phyloP scores from a whole-genome alignment of 2,329 filamentous ascomycete genomes.

The Plenodomus biglobosus region DNA sequence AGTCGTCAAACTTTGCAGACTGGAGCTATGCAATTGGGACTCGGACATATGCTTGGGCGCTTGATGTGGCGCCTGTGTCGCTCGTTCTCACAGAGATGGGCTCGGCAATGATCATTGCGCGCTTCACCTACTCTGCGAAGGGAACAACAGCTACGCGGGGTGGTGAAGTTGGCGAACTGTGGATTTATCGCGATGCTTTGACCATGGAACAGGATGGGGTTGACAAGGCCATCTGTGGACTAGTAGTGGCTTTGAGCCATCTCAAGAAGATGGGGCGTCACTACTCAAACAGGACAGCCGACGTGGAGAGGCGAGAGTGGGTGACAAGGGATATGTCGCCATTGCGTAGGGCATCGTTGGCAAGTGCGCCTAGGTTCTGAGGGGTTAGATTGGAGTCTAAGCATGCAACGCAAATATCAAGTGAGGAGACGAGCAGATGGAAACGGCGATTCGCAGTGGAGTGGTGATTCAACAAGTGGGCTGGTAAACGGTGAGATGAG shows the following conservation, averaged over 20 bases:
- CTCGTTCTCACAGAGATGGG: slow-evolving; percentile 24
- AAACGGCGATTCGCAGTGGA: neutral
- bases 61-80: slow-evolving; percentile 26
- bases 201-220: slow-evolving; percentile 24
- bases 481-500: neutral
- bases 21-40: slow-evolving; percentile 23
- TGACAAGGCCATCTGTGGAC: slow-evolving; percentile 31
- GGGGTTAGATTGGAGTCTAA: neutral
- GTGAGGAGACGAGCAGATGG: neutral
- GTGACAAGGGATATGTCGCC: slow-evolving; percentile 11
- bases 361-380: slow-evolving; percentile 5
- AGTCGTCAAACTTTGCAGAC: slow-evolving; percentile 36
- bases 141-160: slow-evolving; percentile 31
- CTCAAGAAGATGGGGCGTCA: slow-evolving; percentile 34
- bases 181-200: slow-evolving; percentile 28
- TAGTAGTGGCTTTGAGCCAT: slow-evolving; percentile 31
- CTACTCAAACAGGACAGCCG: slow-evolving; percentile 18
- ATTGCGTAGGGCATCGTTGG: slow-evolving; percentile 14
- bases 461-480: neutral
- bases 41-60: slow-evolving; percentile 27
- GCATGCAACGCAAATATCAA: neutral
- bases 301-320: slow-evolving; percentile 10
- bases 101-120: slow-evolving; percentile 27
- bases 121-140: slow-evolving; percentile 33
- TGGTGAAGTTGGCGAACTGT: slow-evolving; percentile 32